Conservation (phyloP, 1,284 basidiomycete genomes). For the Coniferiporia weirii region DNA sequence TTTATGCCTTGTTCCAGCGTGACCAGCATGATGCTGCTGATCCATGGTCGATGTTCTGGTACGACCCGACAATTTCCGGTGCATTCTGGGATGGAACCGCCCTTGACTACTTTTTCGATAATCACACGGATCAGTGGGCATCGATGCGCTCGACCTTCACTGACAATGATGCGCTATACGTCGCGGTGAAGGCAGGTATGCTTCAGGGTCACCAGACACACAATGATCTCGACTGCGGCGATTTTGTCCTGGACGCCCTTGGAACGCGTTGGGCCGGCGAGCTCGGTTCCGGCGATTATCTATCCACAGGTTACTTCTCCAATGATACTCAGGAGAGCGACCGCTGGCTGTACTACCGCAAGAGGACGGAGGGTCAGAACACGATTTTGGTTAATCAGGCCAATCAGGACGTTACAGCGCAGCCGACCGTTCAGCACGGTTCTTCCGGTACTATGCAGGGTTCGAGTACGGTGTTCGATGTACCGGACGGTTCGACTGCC, state of each 20-base stretch:
- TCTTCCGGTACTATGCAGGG: conserved; percentile 70
- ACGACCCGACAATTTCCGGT: conserved; percentile 76
- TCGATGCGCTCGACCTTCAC: conserved; percentile 94
- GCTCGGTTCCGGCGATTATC: conserved; percentile 85
- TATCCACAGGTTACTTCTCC: conserved; percentile 66
- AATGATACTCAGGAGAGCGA: conserved; percentile 59
- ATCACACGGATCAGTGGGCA: conserved; percentile 73
- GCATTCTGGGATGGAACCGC: conserved; percentile 88
- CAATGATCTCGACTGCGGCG: conserved; percentile 89
- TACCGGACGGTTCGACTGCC: conserved; percentile 70
- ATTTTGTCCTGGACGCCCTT: conserved; percentile 93
- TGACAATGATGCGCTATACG: conserved; percentile 75
- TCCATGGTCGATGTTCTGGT: conserved; percentile 98
- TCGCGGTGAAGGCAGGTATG: conserved; percentile 85
- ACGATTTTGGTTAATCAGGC: conserved; percentile 73
- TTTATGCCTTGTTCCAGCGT: conserved; percentile 86
- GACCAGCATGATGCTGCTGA: conserved; percentile 85
- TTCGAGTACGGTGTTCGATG: conserved; percentile 64
- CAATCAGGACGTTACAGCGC: conserved; percentile 80
- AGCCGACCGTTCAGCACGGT: conserved; percentile 56
- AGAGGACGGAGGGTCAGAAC: conserved; percentile 96
- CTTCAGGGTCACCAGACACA: conserved; percentile 83
- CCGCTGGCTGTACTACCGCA: conserved; percentile 93
- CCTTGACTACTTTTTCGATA: conserved; percentile 81
- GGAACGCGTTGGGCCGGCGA: conserved; percentile 96